A percentile compares a stretch with the other conserved stretches of the same genome.
Evolutionary conservation across 192 early-diverging fungal species (phyloP).

Genomic region (Entophlyctis luteolus): DNA sequence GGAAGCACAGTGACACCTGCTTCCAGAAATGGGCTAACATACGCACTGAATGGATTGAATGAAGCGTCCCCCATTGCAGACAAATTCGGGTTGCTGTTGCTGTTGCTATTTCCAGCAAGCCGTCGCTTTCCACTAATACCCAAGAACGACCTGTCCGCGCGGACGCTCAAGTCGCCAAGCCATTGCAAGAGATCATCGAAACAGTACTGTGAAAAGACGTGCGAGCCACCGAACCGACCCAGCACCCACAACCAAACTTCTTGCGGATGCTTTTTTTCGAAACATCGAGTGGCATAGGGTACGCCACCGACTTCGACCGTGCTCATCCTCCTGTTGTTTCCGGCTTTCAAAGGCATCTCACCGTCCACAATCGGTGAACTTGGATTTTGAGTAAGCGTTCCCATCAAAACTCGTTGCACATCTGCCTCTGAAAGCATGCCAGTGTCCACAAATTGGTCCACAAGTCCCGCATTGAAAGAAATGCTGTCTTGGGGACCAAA

Average conservation of each 20-base stretch:
- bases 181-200: slow-evolving; percentile 29
- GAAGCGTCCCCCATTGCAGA: background rate
- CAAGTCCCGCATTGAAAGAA: background rate
- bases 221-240: background rate
- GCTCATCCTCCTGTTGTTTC: background rate
- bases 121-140: background rate
- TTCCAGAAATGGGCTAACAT: slow-evolving; percentile 10
- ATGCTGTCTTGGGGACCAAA: slow-evolving; percentile 2
- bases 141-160: background rate
- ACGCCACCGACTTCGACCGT: background rate
- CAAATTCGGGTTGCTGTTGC: background rate
- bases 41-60: slow-evolving; percentile 5
- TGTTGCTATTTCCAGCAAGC: background rate
- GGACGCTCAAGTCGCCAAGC: slow-evolving; percentile 9
- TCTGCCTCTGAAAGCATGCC: background rate
- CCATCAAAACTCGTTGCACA: slow-evolving; percentile 6
- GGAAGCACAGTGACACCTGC: slow-evolving; percentile 11
- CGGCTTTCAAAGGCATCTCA: background rate
- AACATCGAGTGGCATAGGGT: slow-evolving; percentile 24
- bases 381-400: too few relatives aligned
- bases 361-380: background rate
- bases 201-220: slow-evolving; percentile 13
- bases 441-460: background rate
- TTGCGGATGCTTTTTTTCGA: slow-evolving; percentile 17
- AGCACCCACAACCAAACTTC: slow-evolving; percentile 17